These are phyloP conservation scores for Lentinus tigrinus DNA, from an alignment of 768 basidiomycete species.

Conservation along the genomic window DNA sequence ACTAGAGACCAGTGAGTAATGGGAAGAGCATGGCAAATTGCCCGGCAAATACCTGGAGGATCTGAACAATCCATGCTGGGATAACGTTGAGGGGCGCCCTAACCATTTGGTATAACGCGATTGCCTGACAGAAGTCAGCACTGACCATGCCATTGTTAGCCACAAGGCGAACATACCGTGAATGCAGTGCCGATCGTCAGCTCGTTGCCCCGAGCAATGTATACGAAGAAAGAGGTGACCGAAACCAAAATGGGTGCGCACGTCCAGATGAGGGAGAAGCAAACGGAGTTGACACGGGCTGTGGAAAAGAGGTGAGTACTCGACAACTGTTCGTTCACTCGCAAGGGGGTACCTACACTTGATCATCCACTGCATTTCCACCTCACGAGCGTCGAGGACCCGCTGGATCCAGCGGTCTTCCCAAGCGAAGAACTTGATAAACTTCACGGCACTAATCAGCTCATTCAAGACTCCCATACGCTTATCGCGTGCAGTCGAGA, in stretches of 20 bases:
- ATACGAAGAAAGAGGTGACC: conserved; percentile 74
- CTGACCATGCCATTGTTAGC: not conserved
- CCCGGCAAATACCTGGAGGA: conserved; percentile 50
- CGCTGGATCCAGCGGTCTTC: conserved; percentile 74
- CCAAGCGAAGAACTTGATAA: conserved; percentile 85
- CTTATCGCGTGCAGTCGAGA: conserved; percentile 64
- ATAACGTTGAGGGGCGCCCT: conserved; percentile 75
- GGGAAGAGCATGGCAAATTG: not conserved
- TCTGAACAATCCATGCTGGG: conserved; percentile 75
- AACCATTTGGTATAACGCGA: conserved; percentile 86
- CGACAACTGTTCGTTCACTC: too few species aligned
- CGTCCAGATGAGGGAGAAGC: conserved; percentile 73
- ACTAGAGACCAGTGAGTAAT: conserved; percentile 30
- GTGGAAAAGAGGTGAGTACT: not conserved
- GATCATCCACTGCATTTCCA: conserved; percentile 77
- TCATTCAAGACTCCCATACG: conserved; percentile 79
- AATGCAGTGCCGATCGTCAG: conserved; percentile 82
- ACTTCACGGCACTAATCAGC: conserved; percentile 71
- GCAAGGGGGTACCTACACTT: conserved; percentile 53
- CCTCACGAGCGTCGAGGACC: conserved; percentile 59
- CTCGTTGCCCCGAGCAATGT: conserved; percentile 68
- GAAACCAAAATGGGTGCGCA: conserved; percentile 79
- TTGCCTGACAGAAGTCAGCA: conserved; percentile 42
- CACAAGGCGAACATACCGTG: conserved; percentile 50
- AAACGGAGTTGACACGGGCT: conserved; percentile 71